Conservation (phyloP, 768 basidiomycete genomes). For the Austroboletus festivus region DNA sequence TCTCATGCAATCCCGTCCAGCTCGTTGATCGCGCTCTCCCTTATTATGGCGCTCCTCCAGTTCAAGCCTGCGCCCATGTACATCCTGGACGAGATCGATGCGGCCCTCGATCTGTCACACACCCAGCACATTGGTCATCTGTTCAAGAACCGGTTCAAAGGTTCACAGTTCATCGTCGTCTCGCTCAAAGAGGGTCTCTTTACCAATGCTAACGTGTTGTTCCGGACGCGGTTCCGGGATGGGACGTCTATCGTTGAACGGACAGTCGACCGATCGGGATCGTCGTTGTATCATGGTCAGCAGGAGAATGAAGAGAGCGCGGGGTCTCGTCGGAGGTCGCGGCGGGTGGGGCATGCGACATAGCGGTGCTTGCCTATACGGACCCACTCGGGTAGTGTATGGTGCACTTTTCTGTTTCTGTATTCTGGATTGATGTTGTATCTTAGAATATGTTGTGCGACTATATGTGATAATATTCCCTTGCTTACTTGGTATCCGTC, state of each 20-base stretch:
- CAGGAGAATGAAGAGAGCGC: constrained; percentile 8
- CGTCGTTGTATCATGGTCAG: constrained; percentile 35
- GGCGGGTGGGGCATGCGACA: constrained; percentile 8
- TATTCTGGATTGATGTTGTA: constrained; percentile 11
- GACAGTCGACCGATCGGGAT: constrained; percentile 63
- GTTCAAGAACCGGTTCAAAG: constrained; percentile 97
- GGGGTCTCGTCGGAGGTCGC: constrained; percentile 22
- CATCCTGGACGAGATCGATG: constrained; percentile 98
- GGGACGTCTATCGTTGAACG: constrained; percentile 90
- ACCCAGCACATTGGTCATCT: constrained; percentile 97
- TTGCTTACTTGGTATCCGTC: neutral
- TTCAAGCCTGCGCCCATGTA: constrained; percentile 99
- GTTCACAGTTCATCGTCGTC: constrained; percentile 97
- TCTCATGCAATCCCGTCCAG: constrained; percentile 39
- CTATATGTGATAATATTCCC: neutral
- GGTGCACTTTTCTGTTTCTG: neutral
- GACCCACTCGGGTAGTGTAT: too few species aligned
- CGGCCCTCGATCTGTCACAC: constrained; percentile 92
- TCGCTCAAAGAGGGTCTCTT: constrained; percentile 96
- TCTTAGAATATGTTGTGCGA: constrained; percentile 9
- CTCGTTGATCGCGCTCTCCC: constrained; percentile 93
- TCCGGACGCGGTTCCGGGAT: constrained; percentile 89
- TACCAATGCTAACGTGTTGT: constrained; percentile 95
- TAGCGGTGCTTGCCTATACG: neutral
- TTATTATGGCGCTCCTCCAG: constrained; percentile 98